Percentiles rank a stretch among this genome's conserved stretches.
phyloP scores from a whole-genome alignment of 2,329 filamentous ascomycete genomes.

The Sclerotinia subarctica region DNA sequence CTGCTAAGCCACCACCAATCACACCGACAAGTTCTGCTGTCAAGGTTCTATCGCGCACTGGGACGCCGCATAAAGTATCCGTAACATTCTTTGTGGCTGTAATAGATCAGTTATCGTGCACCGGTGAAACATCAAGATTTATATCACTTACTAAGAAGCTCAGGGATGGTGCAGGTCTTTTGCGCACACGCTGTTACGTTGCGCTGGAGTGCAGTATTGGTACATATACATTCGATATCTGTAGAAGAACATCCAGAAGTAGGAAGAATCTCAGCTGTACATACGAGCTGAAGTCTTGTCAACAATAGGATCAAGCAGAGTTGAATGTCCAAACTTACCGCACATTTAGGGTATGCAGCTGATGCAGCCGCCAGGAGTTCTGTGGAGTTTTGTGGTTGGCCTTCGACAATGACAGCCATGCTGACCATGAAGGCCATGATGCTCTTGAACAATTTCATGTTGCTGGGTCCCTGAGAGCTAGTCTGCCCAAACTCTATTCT shows the following conservation, averaged over 20 bases:
- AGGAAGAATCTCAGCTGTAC: neutral
- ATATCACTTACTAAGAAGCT: neutral
- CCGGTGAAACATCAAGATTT: neutral
- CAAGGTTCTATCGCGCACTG: neutral
- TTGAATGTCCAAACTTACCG: neutral
- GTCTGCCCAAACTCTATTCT: neutral
- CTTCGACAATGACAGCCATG: neutral
- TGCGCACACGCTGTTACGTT: neutral
- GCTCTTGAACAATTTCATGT: neutral
- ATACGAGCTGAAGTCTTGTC: neutral
- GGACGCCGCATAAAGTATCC: neutral
- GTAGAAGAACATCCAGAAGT: neutral
- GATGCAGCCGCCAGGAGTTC: neutral
- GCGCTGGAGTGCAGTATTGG: too few species aligned
- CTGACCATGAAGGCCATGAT: neutral
- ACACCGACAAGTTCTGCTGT: neutral
- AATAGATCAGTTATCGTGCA: neutral
- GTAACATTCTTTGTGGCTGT: neutral
- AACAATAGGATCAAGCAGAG: neutral
- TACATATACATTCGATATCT: neutral
- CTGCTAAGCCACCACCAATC: neutral
- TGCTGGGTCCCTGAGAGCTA: neutral
- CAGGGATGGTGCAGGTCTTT: neutral
- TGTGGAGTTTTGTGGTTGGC: neutral
- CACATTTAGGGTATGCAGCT: neutral